These are phyloP conservation scores for Jaminaea rosea DNA, from an alignment of 1,284 basidiomycete genomes.

Conservation along the genomic window DNA sequence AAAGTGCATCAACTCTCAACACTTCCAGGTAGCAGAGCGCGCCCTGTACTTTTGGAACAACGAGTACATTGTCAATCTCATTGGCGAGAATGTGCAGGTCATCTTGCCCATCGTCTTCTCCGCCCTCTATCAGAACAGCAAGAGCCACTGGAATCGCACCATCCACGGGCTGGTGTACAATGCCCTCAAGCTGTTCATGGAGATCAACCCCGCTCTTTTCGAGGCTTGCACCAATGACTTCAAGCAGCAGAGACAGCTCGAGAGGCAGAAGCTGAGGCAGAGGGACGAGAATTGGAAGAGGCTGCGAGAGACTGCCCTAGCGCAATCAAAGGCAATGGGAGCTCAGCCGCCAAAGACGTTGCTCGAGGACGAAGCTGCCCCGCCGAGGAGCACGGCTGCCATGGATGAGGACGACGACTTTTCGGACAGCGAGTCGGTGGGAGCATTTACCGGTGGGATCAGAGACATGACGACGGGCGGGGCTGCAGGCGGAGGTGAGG, in stretches of 20 bases:
- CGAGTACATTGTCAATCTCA: conserved; percentile 98
- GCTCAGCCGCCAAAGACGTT: conserved; percentile 27
- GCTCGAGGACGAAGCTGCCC: conserved; percentile 29
- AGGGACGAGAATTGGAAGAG: conserved; percentile 41
- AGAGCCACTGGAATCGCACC: conserved; percentile 96
- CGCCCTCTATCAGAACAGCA: conserved; percentile 92
- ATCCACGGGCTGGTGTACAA: conserved; percentile 99
- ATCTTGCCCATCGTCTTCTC: conserved; percentile 96
- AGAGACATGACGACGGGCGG: conserved; percentile 8
- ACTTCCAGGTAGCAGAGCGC: conserved; percentile 68
- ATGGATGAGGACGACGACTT: conserved; percentile 19
- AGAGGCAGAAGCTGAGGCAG: conserved; percentile 32
- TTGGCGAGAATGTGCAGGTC: conserved; percentile 85
- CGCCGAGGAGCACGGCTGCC: conserved; percentile 9
- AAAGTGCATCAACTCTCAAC: conserved; percentile 95
- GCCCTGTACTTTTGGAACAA: conserved; percentile 58
- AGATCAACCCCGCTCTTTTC: conserved; percentile 92
- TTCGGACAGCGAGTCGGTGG: conserved; percentile 24
- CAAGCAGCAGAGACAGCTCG: conserved; percentile 62
- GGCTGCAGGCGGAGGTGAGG: conserved; percentile 4
- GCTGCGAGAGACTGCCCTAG: conserved; percentile 34
- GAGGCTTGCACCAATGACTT: conserved; percentile 90
- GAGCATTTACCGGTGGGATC: conserved; percentile 21
- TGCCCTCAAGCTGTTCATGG: conserved; percentile 96
- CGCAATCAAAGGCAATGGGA: conserved; percentile 33